phyloP scores from a whole-genome alignment of 495 filamentous ascomycete species.

The Sordaria brevicollis region DNA sequence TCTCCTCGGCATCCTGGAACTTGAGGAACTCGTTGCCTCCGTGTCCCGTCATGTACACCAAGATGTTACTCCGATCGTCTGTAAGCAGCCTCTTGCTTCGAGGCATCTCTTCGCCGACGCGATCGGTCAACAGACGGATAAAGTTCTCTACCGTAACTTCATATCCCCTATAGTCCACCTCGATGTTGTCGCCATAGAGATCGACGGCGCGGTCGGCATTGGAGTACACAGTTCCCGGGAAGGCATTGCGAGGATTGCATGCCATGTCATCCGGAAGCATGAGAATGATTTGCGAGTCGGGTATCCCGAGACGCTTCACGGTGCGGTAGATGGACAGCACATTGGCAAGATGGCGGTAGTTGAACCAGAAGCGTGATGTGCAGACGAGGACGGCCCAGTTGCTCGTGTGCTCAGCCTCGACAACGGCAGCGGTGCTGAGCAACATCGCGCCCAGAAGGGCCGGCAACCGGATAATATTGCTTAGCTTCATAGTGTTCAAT shows the following conservation, averaged over 20 bases:
- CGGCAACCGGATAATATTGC: constrained; percentile 25
- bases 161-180: constrained; percentile 96
- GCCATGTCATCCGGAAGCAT: constrained; percentile 99
- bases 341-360: constrained; percentile 97
- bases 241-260: constrained; percentile 96
- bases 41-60: constrained; percentile 98
- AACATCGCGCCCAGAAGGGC: constrained; percentile 33
- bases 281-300: constrained; percentile 96
- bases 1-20: constrained; percentile 97
- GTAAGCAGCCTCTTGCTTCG: constrained; percentile 85
- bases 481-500: constrained; percentile 29
- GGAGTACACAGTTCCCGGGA: constrained; percentile 96
- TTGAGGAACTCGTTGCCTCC: constrained; percentile 98
- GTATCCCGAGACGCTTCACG: constrained; percentile 94
- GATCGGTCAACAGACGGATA: constrained; percentile 87
- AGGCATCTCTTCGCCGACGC: constrained; percentile 86
- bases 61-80: constrained; percentile 87
- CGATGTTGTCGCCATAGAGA: constrained; percentile 96
- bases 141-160: constrained; percentile 99
- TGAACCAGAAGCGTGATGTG: constrained; percentile 99
- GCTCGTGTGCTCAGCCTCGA: constrained; percentile 74
- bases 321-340: constrained; percentile 96
- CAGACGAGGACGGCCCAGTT: constrained; percentile 98
- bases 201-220: constrained; percentile 93
- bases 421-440: constrained; percentile 27